Percentiles rank a stretch among this genome's conserved stretches.
These are phyloP conservation scores for Aegilops bicornis DNA, from an alignment of 176 grass and related monocot genomes.

Conservation along the genomic window DNA sequence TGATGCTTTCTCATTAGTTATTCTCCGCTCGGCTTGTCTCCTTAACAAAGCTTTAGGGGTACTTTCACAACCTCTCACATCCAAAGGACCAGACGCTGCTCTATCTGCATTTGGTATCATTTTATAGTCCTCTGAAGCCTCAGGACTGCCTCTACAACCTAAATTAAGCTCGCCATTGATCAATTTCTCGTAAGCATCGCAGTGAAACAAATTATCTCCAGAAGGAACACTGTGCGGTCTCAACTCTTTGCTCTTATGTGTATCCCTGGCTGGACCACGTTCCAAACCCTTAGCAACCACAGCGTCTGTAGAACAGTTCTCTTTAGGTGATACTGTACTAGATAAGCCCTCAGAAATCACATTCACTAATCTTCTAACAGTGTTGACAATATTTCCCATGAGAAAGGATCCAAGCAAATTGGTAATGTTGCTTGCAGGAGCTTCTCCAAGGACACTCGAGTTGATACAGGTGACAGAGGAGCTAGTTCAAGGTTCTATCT, in stretches of 20 bases:
- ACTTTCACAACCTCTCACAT: conserved; percentile 6
- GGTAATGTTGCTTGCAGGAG: not conserved
- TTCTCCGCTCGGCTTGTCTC: not conserved
- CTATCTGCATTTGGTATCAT: conserved; percentile 13
- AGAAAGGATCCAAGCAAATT: conserved; percentile 7
- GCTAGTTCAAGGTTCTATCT: conserved; percentile 3
- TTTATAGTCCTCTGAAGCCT: conserved; percentile 5
- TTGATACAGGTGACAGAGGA: not conserved
- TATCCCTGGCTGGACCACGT: not conserved
- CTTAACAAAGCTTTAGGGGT: conserved; percentile 8
- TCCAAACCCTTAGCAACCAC: not conserved
- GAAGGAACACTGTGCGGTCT: conserved; percentile 5
- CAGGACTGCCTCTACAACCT: not conserved
- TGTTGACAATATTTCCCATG: conserved; percentile 33
- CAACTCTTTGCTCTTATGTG: not conserved
- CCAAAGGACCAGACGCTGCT: not conserved
- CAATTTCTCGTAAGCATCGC: not conserved
- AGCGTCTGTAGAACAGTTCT: not conserved
- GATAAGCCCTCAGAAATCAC: not conserved
- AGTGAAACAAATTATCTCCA: conserved; percentile 2
- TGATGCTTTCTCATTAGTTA: not conserved
- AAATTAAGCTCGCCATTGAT: not conserved
- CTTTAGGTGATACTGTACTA: conserved; percentile 3
- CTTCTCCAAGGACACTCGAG: not conserved
- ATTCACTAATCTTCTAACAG: not conserved